Evolutionary conservation across 768 basidiomycete genomes (phyloP), one percentile per base, ranked within the genome.

Genomic region (Clavulina sp.): DNA sequence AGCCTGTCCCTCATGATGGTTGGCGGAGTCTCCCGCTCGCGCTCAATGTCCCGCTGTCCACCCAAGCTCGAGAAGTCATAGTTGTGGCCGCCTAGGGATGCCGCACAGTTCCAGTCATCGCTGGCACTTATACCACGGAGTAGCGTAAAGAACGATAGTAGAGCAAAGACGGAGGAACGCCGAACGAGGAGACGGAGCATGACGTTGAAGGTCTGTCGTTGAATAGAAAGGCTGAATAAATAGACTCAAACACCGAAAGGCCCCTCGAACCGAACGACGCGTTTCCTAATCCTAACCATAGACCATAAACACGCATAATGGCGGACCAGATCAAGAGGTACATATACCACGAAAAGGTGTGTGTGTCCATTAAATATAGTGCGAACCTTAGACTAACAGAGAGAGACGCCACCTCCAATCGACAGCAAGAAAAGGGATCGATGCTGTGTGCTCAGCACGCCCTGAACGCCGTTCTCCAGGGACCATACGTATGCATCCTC

Each of bases 371-470:
- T n/a, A n/a, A n/a, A n/a, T n/a, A 29, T 16, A 9, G 5, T 48
- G 4, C 36, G 16, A 9, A 32, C 52, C 7, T 49, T 23, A 33
- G 5, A 16, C 16, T 9, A 30, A 18, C 19, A 19, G 43, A 23
- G 19, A 47, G 34, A 44, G 29, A n/a, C n/a, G n/a, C n/a, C n/a
- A n/a, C n/a, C n/a, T n/a, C n/a, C n/a, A n/a, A n/a, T n/a, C 21
- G 36, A 13, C 26, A 63, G 55, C 85, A 89, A 63, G 74, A 86
- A 61, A 56, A 66, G 52, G 84, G 83, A 23, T 85, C 84, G 2
- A 83, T 83, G 75, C 73, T 88, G 29, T 89, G 86, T 61, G 86
- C 85, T 9, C 85, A 88, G 60, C 84, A 89, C 65, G 84, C 86
- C 5, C 69, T 89, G 30, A 89, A 88, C 61, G 75, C 75, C 18